Evolutionary conservation across 306 rosid species (phyloP).

Genomic region (Senna siamea): DNA sequence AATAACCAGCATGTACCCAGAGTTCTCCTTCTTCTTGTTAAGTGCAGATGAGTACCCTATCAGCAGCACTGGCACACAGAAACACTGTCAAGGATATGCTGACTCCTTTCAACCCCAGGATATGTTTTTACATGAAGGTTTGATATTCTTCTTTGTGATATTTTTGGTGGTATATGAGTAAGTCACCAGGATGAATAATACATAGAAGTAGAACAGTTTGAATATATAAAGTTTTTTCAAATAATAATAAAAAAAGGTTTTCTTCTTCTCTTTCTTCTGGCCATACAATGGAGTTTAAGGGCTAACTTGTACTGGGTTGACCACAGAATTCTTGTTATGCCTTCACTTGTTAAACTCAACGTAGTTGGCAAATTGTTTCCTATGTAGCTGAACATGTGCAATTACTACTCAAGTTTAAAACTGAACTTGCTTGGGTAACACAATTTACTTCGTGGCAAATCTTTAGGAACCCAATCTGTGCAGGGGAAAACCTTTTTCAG

Average conservation of each 20-base stretch:
- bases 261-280: conserved; percentile 12
- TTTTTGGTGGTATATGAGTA: conserved; percentile 9
- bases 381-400: conserved; percentile 20
- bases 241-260: background rate
- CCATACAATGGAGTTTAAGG: conserved; percentile 2
- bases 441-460: conserved; percentile 35
- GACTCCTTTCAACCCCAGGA: conserved; percentile 38
- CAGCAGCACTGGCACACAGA: conserved; percentile 32
- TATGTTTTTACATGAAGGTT: conserved; percentile 40
- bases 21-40: conserved; percentile 32
- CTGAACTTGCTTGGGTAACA: conserved; percentile 21
- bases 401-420: conserved; percentile 36
- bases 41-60: conserved; percentile 38
- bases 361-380: conserved; percentile 21
- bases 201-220: conserved; percentile 6
- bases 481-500: conserved; percentile 54
- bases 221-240: too few relatives aligned
- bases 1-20: conserved; percentile 1
- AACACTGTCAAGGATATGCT: conserved; percentile 37
- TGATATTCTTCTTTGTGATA: conserved; percentile 32
- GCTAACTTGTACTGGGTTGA: background rate
- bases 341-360: conserved; percentile 29
- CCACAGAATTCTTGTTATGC: conserved; percentile 31
- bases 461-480: conserved; percentile 48
- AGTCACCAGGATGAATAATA: conserved; percentile 23